Conservation (phyloP, 352 stramenopile species). For the Phytophthora chlamydospora region DNA sequence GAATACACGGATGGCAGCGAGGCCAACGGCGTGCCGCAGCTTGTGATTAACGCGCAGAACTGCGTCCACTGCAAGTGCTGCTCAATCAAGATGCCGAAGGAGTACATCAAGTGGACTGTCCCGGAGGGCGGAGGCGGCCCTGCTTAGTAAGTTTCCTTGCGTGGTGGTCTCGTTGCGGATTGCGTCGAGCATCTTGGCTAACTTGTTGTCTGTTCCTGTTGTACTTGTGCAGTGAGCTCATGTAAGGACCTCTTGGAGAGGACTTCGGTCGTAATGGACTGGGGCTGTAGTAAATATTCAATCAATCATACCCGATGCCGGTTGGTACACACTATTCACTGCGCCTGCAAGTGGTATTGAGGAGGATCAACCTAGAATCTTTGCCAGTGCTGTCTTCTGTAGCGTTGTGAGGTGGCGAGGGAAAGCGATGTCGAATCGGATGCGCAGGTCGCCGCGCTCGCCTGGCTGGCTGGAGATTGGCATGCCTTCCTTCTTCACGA, state of each 20-base stretch:
- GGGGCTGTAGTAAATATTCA: constrained; percentile 46
- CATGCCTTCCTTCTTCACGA: constrained; percentile 96
- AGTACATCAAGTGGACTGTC: constrained; percentile 99
- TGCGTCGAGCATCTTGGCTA: constrained; percentile 17
- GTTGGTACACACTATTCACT: constrained; percentile 20
- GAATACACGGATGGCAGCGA: constrained; percentile 97
- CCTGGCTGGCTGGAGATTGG: constrained; percentile 68
- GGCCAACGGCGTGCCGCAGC: constrained; percentile 84
- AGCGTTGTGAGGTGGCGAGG: constrained; percentile 92
- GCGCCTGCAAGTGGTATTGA: no score
- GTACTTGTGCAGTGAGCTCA: constrained; percentile 60
- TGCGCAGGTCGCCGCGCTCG: constrained; percentile 92
- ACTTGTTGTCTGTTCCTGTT: constrained; percentile 34
- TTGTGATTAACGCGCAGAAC: constrained; percentile 99
- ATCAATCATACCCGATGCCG: constrained; percentile 30
- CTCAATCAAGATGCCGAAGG: constrained; percentile 99
- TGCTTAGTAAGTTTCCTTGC: constrained; percentile 93
- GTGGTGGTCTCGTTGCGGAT: constrained; percentile 1
- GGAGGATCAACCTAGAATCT: constrained; percentile 50
- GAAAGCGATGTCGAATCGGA: constrained; percentile 97
- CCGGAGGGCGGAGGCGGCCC: constrained; percentile 97
- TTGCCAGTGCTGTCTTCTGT: constrained; percentile 91
- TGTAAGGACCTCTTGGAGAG: constrained; percentile 48
- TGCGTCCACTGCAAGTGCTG: constrained; percentile 99
- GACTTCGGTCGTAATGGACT: constrained; percentile 17